Base-by-base conservation (phyloP, 2,329 filamentous ascomycete genomes). In the Neoarthrinium moseri region DNA sequence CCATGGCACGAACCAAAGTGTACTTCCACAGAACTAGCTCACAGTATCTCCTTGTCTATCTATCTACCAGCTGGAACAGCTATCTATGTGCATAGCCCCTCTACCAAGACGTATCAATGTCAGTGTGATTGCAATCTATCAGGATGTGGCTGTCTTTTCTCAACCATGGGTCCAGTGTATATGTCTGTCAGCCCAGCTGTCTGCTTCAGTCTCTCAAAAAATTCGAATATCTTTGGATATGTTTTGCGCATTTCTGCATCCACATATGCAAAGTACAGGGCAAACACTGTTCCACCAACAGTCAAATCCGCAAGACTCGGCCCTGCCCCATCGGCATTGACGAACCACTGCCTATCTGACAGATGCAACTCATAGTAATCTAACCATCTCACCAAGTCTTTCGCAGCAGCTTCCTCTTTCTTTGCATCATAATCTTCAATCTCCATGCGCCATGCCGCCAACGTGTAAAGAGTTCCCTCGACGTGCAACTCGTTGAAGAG, bases 401-500 rank as follows among this genome's bases (percentile, higher is more conserved):
- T 21, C 13, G 6, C 13, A n/a, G 13, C 7, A 15, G 37, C n/a
- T 18, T 10, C 11, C 22, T 27, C 37, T n/a, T 24, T 29, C 22
- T 41, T 15, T 5, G 21, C 13, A 27, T 41, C 24, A 18, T 10
- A 41, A 5, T 26, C 13, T 18, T n/a, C n/a, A 12, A 41, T 27
- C 6, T 15, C 37, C 21, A 29, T 11, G 7, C 37, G 37, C 22
- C 22, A 29, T 11, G 24, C 24, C 13, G 37, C 24, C 7, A 41
- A 6, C 2, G 12, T 15, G 5, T 7, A 41, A 26, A 27, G 8
- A 6, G 37, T 12, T n/a, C 21, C 7, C 37, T 26, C 37, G 3
- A 41, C 6, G 13, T 41, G 37, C 6, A 41, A 6, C 13, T 41
- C 37, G 37, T 41, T 41, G 24, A 41, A 41, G 22, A 41, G 20